These are phyloP conservation scores for Phialocephala subalpina DNA, from an alignment of 2,329 filamentous ascomycete species.

Conservation along the genomic window DNA sequence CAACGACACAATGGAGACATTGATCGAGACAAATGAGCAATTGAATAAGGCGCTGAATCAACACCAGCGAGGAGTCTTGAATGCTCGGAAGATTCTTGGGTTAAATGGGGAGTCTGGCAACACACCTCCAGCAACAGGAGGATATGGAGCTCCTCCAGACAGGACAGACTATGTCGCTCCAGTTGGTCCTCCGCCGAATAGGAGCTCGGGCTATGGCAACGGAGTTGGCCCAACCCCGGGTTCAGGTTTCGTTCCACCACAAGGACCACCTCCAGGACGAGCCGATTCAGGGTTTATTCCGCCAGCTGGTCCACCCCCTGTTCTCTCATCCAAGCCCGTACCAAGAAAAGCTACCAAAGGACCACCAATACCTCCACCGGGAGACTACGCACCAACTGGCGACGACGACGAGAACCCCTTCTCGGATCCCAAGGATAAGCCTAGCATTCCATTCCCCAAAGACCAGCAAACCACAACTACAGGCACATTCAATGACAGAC, in stretches of 20 bases:
- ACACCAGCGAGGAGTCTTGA: slow-evolving; percentile 82
- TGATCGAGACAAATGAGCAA: slow-evolving; percentile 96
- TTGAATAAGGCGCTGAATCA: slow-evolving; percentile 82
- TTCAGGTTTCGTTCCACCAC: slow-evolving; percentile 33
- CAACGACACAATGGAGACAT: slow-evolving; percentile 89
- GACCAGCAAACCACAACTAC: slow-evolving; percentile 33
- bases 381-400: slow-evolving; percentile 38
- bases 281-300: slow-evolving; percentile 23
- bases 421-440: slow-evolving; percentile 35
- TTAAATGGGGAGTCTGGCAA: slow-evolving; percentile 34
- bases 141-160: neutral
- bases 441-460: slow-evolving; percentile 37
- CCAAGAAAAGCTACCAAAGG: slow-evolving; percentile 24
- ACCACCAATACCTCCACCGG: slow-evolving; percentile 40
- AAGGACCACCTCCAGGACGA: slow-evolving; percentile 33
- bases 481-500: slow-evolving; percentile 40
- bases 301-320: slow-evolving; percentile 28
- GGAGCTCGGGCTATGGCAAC: neutral
- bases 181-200: neutral
- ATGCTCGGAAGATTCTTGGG: slow-evolving; percentile 64
- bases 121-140: slow-evolving; percentile 34
- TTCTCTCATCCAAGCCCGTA: slow-evolving; percentile 11
- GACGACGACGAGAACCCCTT: slow-evolving; percentile 41
- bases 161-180: neutral
- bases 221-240: slow-evolving; percentile 15